These are phyloP conservation scores for Penicillium vulpinum DNA, from an alignment of 2,329 filamentous ascomycete genomes.

Conservation along the genomic window DNA sequence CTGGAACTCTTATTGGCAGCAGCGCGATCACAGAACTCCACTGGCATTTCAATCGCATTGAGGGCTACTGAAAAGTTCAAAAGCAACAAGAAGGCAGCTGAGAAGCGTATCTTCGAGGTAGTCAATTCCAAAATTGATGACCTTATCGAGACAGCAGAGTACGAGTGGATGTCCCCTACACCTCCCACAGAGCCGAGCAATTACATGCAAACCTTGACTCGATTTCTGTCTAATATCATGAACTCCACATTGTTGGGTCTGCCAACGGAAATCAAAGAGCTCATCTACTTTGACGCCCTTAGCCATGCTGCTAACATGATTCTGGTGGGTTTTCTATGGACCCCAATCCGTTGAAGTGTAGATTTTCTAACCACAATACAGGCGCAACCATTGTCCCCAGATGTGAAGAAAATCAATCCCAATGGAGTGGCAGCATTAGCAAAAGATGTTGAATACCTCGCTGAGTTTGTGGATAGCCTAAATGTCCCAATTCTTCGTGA, in stretches of 20 bases:
- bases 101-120: conserved; percentile 96
- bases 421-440: conserved; percentile 79
- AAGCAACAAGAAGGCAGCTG: conserved; percentile 89
- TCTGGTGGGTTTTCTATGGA: conserved; percentile 54
- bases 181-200: conserved; percentile 74
- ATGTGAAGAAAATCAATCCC: conserved; percentile 83
- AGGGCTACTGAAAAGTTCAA: conserved; percentile 83
- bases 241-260: conserved; percentile 87
- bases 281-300: conserved; percentile 96
- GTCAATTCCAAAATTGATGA: conserved; percentile 99
- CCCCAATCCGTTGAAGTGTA: background rate
- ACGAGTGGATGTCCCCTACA: conserved; percentile 74
- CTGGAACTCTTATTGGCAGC: conserved; percentile 82
- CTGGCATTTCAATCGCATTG: conserved; percentile 75
- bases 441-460: conserved; percentile 79
- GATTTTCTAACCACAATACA: conserved; percentile 33
- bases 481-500: conserved; percentile 85
- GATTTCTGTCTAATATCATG: conserved; percentile 95
- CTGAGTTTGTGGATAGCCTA: conserved; percentile 81
- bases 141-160: conserved; percentile 93
- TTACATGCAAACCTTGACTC: conserved; percentile 93
- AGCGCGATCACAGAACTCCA: conserved; percentile 75
- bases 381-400: conserved; percentile 73
- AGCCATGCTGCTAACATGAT: conserved; percentile 88
- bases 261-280: conserved; percentile 93